Percentiles rank a stretch among this genome's conserved stretches.
Conservation (phyloP, 257 asterid genomes). For the Lycium ferocissimum region DNA sequence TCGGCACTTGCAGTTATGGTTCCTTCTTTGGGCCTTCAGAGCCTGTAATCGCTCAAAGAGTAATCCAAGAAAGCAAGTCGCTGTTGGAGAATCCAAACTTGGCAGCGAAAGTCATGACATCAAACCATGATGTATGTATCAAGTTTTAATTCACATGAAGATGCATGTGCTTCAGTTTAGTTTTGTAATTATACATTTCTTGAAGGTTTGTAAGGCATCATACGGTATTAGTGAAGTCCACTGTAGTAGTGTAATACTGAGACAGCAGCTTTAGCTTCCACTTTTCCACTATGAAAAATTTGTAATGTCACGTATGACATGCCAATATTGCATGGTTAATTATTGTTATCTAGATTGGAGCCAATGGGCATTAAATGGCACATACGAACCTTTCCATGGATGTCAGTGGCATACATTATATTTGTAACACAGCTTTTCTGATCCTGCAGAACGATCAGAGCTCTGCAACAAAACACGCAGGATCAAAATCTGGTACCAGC, state of each 20-base stretch:
- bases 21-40: conserved; percentile 96
- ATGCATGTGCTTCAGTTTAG: neutral
- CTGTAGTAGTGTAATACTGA: neutral
- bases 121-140: conserved; percentile 53
- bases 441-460: conserved; percentile 60
- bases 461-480: conserved; percentile 49
- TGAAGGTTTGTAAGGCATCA: neutral
- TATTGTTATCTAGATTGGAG: neutral
- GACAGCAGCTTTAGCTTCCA: conserved; percentile 13
- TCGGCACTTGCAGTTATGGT: conserved; percentile 66
- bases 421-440: neutral
- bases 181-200: neutral
- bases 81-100: conserved; percentile 79
- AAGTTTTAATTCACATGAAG: conserved; percentile 9
- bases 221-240: neutral
- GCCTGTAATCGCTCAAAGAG: conserved; percentile 91
- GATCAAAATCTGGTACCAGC: conserved; percentile 50
- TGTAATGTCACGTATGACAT: neutral
- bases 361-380: neutral
- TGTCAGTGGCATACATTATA: neutral
- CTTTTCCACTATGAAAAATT: neutral
- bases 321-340: conserved; percentile 10
- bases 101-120: conserved; percentile 64
- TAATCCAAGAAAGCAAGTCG: conserved; percentile 94
- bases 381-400: neutral